A percentile compares a stretch with the other conserved stretches of the same genome.
phyloP scores from a whole-genome alignment of 208 protist species.

The Leishmania braziliensis region DNA sequence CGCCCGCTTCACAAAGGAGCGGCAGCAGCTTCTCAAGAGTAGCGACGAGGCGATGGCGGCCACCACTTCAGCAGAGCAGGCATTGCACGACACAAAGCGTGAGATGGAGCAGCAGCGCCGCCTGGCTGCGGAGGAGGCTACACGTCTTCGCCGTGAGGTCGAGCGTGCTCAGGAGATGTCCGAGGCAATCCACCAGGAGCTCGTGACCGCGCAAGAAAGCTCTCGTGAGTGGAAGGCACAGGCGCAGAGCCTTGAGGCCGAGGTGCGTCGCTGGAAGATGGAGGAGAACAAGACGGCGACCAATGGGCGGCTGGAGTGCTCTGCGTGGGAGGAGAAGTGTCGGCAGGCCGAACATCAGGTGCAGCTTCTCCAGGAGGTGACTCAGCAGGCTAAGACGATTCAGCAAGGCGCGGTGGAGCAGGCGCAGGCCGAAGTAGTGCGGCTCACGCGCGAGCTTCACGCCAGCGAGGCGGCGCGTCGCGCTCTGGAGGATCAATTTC shows the following conservation, averaged over 20 bases:
- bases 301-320: slow-evolving; percentile 34
- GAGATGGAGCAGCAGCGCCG: slow-evolving; percentile 37
- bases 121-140: slow-evolving; percentile 28
- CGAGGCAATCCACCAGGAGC: slow-evolving; percentile 15
- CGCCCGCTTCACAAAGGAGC: slow-evolving; percentile 46
- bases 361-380: slow-evolving; percentile 44
- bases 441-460: slow-evolving; percentile 85
- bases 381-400: slow-evolving; percentile 26
- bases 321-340: slow-evolving; percentile 45
- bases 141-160: slow-evolving; percentile 24
- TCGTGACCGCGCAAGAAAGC: slow-evolving; percentile 25
- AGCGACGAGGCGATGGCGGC: slow-evolving; percentile 37
- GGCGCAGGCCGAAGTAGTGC: slow-evolving; percentile 53
- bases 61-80: slow-evolving; percentile 27
- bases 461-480: slow-evolving; percentile 84
- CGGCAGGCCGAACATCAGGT: slow-evolving; percentile 32
- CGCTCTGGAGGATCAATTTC: slow-evolving; percentile 76
- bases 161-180: slow-evolving; percentile 20
- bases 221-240: slow-evolving; percentile 35
- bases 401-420: slow-evolving; percentile 46
- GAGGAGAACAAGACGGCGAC: slow-evolving; percentile 42
- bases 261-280: slow-evolving; percentile 57
- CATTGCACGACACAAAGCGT: slow-evolving; percentile 31
- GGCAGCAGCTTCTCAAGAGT: slow-evolving; percentile 41
- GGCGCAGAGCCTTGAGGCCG: slow-evolving; percentile 31